Evolutionary conservation across 768 basidiomycete genomes (phyloP), one percentile per base, ranked within the genome.

Genomic region (Trametes gibbosa): DNA sequence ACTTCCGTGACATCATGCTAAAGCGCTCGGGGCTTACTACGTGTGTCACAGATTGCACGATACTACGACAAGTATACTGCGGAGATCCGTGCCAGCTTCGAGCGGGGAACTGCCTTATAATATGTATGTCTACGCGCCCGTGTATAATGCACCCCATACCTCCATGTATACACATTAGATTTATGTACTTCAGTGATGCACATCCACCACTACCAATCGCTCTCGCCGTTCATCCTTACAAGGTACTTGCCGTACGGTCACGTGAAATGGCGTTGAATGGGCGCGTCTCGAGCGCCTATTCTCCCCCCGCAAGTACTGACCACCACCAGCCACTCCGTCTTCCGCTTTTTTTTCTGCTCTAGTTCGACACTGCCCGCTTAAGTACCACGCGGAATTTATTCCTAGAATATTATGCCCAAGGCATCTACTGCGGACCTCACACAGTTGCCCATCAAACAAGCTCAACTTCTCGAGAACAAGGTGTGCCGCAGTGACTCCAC

Each of bases 61-160:
- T 97, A 94, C 74, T 96, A 93, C 79, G 92, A 96, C 83, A 95
- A 96, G 69, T 97, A 98, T 69, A 99, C 97, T 1, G 76, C 91
- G 42, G 95, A 98, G 72, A 98, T 98, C 63, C 86, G 95, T 49
- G 94, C 92, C 23, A 98, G 94, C 74, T 98, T 98, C 80, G 96
- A 99, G 72, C 88, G 96, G 64, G 96, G 96, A 52, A 96, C 95
- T 8, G 95, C 95, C 29, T 74, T 98, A 45, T 96, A 75, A 74
- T 10, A 5, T 32, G 29, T 32, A 10, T 32, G 19, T 9, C n/a
- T 37, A 17, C 49, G 41, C 5, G 9, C 35, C 9, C 43, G 19
- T 59, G 50, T 59, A 29, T 29, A 25, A 47, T 37, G 46, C 37
- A 39, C 35, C 6, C 29, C 19, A 52, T 40, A 59, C 50, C n/a